Evolutionary conservation across 2,329 filamentous ascomycete genomes (phyloP), one percentile per base, ranked within the genome.

Genomic region (Proliferodiscus dingleyae): DNA sequence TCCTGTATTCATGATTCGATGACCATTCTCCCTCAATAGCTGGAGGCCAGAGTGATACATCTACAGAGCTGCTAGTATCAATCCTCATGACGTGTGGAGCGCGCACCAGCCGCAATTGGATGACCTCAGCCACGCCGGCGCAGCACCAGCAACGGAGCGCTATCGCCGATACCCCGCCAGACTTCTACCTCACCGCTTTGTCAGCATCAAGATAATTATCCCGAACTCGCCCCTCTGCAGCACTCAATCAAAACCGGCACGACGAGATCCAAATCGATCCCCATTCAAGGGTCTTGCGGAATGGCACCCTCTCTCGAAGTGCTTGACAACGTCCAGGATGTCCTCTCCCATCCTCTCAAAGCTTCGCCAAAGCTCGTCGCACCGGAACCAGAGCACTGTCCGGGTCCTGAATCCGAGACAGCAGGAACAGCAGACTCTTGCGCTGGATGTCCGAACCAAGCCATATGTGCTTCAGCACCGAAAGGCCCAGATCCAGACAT

Each of bases 401-500:
- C 91, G 3, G 93, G 93, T 1, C 93, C 88, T 3, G 87, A 91
- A 62, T 89, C 85, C 11, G 74, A 88, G 54, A 70, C 78, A 55
- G 82, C 82, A 45, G 82, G 82, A 51, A 74, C 74, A 49, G 79
- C 80, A 41, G 90, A 95, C 68, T 89, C 89, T 34, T 98, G 93
- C 71, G 88, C 85, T 38, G 90, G 90, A 43, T 98, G 93, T 63
- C 93, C 93, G 1, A 98, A 98, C 71, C 90, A 98, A 71, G 74
- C 81, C 38, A 95, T 98, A 60, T 98, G 93, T 72, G 90, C 91
- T 15, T 87, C 90, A 9, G 87, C 90, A 1, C 90, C 91, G 18
- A 96, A 96, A 68, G 93, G 91, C 0, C 91, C 93, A 2, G 93
- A 98, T 64, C 91, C 91, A 0, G 93, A 98, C 66, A 87, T 97